Conservation (phyloP, 257 asterid species). For the Schizonepeta tenuifolia region DNA sequence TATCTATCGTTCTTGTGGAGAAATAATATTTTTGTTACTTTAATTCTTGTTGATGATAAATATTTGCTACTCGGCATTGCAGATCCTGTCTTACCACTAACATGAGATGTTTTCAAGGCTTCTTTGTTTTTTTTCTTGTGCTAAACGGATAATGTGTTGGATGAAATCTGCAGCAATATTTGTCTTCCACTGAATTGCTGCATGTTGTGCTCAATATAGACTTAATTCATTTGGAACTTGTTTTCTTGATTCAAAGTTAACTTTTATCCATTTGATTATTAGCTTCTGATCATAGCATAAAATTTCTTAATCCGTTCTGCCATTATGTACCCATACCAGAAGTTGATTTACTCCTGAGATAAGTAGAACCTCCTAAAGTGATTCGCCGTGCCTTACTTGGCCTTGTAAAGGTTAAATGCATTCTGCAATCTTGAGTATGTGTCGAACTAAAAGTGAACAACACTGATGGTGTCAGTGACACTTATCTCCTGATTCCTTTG, state of each 20-base stretch:
- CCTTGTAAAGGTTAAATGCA: neutral
- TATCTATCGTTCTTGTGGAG: conserved; percentile 20
- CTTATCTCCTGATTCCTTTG: conserved; percentile 1
- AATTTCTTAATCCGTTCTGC: neutral
- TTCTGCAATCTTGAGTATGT: neutral
- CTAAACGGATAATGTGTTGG: neutral
- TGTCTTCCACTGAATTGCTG: neutral
- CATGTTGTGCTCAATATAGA: conserved; percentile 16
- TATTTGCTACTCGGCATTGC: neutral
- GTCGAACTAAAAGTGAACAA: neutral
- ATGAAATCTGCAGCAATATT: conserved; percentile 1
- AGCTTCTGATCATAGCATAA: neutral
- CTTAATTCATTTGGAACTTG: neutral
- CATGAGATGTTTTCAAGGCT: conserved; percentile 7
- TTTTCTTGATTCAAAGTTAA: neutral
- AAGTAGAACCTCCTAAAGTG: conserved; percentile 1
- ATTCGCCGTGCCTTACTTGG: neutral
- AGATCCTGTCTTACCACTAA: neutral
- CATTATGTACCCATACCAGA: neutral
- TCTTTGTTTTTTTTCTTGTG: neutral
- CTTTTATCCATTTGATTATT: neutral
- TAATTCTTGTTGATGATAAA: conserved; percentile 5
- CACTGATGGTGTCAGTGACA: neutral
- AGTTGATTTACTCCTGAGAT: conserved; percentile 4
- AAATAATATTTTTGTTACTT: neutral